Base-by-base conservation (phyloP, 805 yeast genomes). In the Teunomyces panamensis region DNA sequence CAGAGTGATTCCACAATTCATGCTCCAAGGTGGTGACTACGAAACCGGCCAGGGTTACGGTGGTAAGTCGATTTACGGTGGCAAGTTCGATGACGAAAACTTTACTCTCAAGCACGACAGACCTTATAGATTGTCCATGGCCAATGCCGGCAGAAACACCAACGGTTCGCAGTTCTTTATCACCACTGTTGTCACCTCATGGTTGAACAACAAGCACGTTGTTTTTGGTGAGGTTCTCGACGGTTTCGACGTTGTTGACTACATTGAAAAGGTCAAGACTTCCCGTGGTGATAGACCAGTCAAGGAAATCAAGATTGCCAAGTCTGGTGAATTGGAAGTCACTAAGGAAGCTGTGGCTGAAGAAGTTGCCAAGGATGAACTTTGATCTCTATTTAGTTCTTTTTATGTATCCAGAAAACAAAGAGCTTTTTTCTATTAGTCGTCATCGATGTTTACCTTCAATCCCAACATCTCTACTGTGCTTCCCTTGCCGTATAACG, bases 141-240 rank as follows among this genome's bases (percentile, higher is more conserved):
- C 92, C 56, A 85, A 85, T 59, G 84, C 89, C 29, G 92, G 92
- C 55, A 80, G 64, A 53, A 75, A 85, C 70, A 85, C 81, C 69
- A 90, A 90, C 66, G 97, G 97, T 16, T 89, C 96, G 32, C 97
- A 90, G 71, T 91, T 91, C 67, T 91, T 91, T 79, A 86, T 94
- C 73, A 90, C 96, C 62, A 91, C 97, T 26, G 96, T 87, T 17
- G 78, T 80, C 30, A 89, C 97, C 48, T 73, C 85, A 43, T 94
- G 99, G 98, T 81, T 94, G 63, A 89, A 94, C 63, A 94, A 95
- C 55, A 83, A 75, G 58, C 99, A 94, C 69, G 99, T 94, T 63
- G 99, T 94, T 36, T 94, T 94, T 62, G 99, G 99, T 56, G 89
- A 89, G 72, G 97, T 94, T 47, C 49, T 89, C 13, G 90, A 85